Evolutionary conservation across 768 basidiomycete genomes (phyloP).

Genomic region (Rhodocollybia butyracea): DNA sequence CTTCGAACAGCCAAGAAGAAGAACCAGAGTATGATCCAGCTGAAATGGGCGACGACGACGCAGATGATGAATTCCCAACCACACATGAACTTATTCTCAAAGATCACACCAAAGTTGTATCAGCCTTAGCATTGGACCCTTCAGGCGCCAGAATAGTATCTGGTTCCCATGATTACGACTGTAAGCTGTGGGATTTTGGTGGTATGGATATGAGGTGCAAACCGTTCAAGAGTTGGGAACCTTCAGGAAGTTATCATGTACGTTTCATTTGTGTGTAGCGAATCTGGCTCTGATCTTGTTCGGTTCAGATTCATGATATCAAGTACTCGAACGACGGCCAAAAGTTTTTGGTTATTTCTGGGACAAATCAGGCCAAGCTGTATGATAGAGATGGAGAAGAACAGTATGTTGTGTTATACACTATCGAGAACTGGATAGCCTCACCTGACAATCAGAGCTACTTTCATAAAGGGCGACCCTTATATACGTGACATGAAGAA

Average conservation of each 20-base stretch:
- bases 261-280: constrained; percentile 14
- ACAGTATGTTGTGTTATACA: constrained; percentile 52
- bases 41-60: constrained; percentile 45
- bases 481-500: constrained; percentile 99
- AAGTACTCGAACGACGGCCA: constrained; percentile 89
- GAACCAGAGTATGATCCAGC: constrained; percentile 59
- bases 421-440: constrained; percentile 31
- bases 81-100: constrained; percentile 91
- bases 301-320: constrained; percentile 77
- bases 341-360: constrained; percentile 83
- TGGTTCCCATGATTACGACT: constrained; percentile 96
- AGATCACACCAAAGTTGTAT: constrained; percentile 95
- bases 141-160: constrained; percentile 89
- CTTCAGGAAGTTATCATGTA: constrained; percentile 90
- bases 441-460: constrained; percentile 61
- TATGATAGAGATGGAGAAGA: constrained; percentile 94
- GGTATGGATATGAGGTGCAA: constrained; percentile 90
- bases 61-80: constrained; percentile 68
- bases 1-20: constrained; percentile 19
- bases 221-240: constrained; percentile 97
- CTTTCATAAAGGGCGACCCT: constrained; percentile 91
- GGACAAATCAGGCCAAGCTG: constrained; percentile 82
- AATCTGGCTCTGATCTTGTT: not conserved
- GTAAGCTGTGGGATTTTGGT: constrained; percentile 98
- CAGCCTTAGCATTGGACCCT: constrained; percentile 88